A percentile compares a stretch with the other conserved stretches of the same genome.
Conservation (phyloP, 192 early-diverging fungal species). For the Kickxella alabastrina region DNA sequence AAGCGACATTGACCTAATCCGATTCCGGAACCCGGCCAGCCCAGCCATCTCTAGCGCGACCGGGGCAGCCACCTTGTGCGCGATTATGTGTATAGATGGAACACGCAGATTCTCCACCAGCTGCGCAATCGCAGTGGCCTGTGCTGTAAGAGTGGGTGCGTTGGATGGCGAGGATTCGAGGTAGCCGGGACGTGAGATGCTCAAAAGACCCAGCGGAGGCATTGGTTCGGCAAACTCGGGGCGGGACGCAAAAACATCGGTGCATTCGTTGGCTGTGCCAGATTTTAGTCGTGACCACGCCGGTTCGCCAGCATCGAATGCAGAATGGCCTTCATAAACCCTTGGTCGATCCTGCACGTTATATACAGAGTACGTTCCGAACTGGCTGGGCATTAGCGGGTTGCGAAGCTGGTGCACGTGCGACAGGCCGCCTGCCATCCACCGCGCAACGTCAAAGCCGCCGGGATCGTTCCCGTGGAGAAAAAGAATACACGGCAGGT, state of each 20-base stretch:
- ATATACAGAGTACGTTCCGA: conserved; percentile 42
- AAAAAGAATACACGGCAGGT: conserved; percentile 48
- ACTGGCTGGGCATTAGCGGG: conserved; percentile 45
- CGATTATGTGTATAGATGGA: conserved; percentile 38
- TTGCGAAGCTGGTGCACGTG: conserved; percentile 42
- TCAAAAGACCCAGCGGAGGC: conserved; percentile 39
- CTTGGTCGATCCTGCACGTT: conserved; percentile 25
- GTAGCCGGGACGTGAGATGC: conserved; percentile 47
- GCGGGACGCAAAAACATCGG: background rate
- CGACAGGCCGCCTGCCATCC: conserved; percentile 49
- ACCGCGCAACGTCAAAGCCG: conserved; percentile 53
- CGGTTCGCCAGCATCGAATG: background rate
- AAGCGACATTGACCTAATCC: conserved; percentile 38
- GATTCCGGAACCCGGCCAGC: conserved; percentile 38
- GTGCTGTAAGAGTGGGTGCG: conserved; percentile 27
- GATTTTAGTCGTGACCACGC: background rate
- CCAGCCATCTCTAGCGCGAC: conserved; percentile 48
- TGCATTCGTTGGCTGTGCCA: background rate
- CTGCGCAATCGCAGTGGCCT: conserved; percentile 35
- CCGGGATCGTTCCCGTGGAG: conserved; percentile 46
- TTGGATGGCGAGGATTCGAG: conserved; percentile 32
- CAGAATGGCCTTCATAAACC: background rate
- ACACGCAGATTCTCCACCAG: conserved; percentile 44
- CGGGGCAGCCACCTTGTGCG: conserved; percentile 36
- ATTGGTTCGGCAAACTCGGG: conserved; percentile 19